phyloP scores from a whole-genome alignment of 495 filamentous ascomycete species.

The Penicillium crystallinum region DNA sequence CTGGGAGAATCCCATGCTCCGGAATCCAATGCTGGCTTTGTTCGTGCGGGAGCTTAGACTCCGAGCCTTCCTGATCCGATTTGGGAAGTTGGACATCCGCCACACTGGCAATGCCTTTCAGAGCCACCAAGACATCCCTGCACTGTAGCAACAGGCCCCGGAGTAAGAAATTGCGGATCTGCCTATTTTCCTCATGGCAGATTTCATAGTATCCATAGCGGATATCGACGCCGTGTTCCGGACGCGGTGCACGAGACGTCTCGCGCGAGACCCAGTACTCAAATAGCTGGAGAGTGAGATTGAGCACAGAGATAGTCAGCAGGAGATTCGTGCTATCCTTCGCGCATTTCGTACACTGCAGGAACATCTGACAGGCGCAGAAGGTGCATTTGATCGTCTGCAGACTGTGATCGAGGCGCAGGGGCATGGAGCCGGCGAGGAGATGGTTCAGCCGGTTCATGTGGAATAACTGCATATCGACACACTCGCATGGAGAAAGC shows the following conservation, averaged over 20 bases:
- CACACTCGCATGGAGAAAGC: constrained; percentile 30
- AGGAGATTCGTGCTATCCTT: constrained; percentile 34
- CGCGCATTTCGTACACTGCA: constrained; percentile 32
- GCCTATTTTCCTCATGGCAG: constrained; percentile 30
- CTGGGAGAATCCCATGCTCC: constrained; percentile 3
- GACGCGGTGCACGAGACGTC: constrained; percentile 12
- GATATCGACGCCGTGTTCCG: constrained; percentile 19
- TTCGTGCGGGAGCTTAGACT: constrained; percentile 5
- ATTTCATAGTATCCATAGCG: constrained; percentile 40
- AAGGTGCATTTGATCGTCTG: constrained; percentile 33
- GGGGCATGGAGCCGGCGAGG: constrained; percentile 23
- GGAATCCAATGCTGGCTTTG: constrained; percentile 7
- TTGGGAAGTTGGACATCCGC: constrained; percentile 8
- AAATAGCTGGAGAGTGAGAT: constrained; percentile 33
- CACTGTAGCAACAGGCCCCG: constrained; percentile 29
- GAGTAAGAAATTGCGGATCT: constrained; percentile 30
- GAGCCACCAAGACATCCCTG: constrained; percentile 23
- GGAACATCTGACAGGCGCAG: constrained; percentile 29
- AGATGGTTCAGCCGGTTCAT: constrained; percentile 34
- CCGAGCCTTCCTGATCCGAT: constrained; percentile 5
- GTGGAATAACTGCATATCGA: constrained; percentile 30
- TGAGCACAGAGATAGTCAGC: constrained; percentile 30
- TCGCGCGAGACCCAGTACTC: constrained; percentile 34
- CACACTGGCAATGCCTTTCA: constrained; percentile 20
- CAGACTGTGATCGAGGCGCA: constrained; percentile 37